These are phyloP conservation scores for Lathyrus tuberosus DNA, from an alignment of 306 rosid genomes.

Conservation along the genomic window DNA sequence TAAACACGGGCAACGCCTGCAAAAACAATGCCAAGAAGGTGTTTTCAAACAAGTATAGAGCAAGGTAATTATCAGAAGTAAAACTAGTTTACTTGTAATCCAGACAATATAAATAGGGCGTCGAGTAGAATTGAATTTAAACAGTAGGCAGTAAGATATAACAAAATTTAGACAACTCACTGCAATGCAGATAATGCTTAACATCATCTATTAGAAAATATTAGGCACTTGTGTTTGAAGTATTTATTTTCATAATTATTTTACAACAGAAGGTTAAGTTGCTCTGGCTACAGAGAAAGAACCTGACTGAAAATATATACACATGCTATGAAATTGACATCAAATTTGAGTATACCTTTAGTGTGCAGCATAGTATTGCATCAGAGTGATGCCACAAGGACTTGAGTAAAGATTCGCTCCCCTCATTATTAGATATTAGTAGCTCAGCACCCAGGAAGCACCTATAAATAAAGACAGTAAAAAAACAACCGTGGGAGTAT, in stretches of 20 bases:
- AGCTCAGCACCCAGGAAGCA: slow-evolving; percentile 88
- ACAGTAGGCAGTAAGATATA: neutral
- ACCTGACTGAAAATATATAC: neutral
- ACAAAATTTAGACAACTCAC: slow-evolving; percentile 2
- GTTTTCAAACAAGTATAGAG: slow-evolving; percentile 9
- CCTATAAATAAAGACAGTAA: slow-evolving; percentile 49
- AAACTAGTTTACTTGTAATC: slow-evolving; percentile 1
- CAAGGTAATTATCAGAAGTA: neutral
- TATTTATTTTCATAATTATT: neutral
- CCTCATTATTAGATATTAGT: slow-evolving; percentile 68
- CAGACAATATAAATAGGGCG: neutral
- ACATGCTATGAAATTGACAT: neutral
- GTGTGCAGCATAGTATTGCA: slow-evolving; percentile 87
- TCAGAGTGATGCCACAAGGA: slow-evolving; percentile 95
- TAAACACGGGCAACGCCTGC: slow-evolving; percentile 92
- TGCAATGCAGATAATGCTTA: neutral
- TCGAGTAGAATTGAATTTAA: neutral
- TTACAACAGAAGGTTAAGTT: neutral
- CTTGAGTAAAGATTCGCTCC: slow-evolving; percentile 75
- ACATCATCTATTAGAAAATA: neutral
- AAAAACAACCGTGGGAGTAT: neutral
- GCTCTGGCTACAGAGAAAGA: neutral
- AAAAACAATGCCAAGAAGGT: slow-evolving; percentile 28
- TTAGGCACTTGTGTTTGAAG: too few relatives aligned
- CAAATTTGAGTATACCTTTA: slow-evolving; percentile 62